Base-by-base conservation (phyloP, 345 rosid species). In the Adansonia digitata region DNA sequence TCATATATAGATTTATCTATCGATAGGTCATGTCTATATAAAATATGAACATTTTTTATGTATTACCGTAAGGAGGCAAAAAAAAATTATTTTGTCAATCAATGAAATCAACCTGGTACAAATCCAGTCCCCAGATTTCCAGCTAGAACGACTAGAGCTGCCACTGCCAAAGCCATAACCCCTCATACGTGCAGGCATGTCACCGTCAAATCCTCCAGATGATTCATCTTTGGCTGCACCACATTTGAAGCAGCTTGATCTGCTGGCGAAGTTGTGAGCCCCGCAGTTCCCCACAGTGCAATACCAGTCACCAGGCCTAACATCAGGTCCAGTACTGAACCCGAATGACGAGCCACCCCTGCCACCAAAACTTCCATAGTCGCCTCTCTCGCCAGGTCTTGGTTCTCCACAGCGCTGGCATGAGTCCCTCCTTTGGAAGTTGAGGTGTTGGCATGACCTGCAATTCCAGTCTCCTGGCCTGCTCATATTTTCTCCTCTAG, bases 391-490 rank as follows among this genome's bases (percentile, higher is more conserved):
- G 0, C 90, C 84, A 0, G 77, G 55, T 66, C 80, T 81, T 0
- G 85, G 83, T 53, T 85, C 90, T 40, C 88, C 72, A 29, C 98
- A 94, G 12, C 97, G 89, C 75, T 89, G 98, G 86, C 98, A 94
- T 0, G 91, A 82, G 42, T 89, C 97, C 48, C 97, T 82, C 57
- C 97, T 80, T 48, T 92, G 97, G 84, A 94, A 92, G 85, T 94
- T 94, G 68, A 92, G 81, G 85, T 91, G 89, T 78, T 80, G 86
- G 86, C 98, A 94, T 40, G 89, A 83, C 79, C 89, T 80, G 83
- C 98, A 94, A 82, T 89, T 92, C 98, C 98, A 94, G 64, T 92
- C 98, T 61, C 98, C 97, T 9, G 97, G 93, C 78, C 98, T 86
- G 80, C 79, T 94, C 97, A 92, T 90, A 73, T 84, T 88, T 64